phyloP scores from a whole-genome alignment of 108 stramenopile species.

The Conticribra guillardii region DNA sequence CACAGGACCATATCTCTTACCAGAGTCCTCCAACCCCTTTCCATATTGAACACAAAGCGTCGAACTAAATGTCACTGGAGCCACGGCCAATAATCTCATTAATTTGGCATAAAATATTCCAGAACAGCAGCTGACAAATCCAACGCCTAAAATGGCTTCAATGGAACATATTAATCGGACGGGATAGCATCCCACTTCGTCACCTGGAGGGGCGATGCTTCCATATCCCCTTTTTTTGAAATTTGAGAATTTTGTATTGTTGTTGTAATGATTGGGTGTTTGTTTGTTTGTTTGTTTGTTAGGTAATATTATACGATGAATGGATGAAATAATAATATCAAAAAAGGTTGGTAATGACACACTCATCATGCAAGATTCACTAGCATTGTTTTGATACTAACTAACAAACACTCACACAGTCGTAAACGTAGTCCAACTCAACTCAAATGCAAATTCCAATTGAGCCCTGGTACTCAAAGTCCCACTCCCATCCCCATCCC shows the following conservation, averaged over 20 bases:
- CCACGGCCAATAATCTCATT: slow-evolving; percentile 16
- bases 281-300: no score
- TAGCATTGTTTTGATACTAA: background rate
- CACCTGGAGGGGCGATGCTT: slow-evolving; percentile 26
- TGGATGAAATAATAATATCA: no score
- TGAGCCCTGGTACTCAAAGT: background rate
- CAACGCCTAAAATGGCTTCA: slow-evolving; percentile 36
- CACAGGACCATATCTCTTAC: background rate
- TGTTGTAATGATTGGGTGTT: no score
- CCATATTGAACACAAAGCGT: slow-evolving; percentile 44
- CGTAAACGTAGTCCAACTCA: slow-evolving; percentile 41
- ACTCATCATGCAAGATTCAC: slow-evolving; percentile 12
- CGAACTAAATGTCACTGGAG: slow-evolving; percentile 38
- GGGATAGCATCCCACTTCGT: slow-evolving; percentile 24
- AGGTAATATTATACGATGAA: no score
- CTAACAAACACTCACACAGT: slow-evolving; percentile 5
- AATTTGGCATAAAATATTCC: slow-evolving; percentile 32
- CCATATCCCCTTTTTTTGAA: slow-evolving; percentile 8
- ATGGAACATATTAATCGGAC: slow-evolving; percentile 28
- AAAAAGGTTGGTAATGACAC: background rate
- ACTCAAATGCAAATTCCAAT: slow-evolving; percentile 36
- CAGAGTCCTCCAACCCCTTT: slow-evolving; percentile 24
- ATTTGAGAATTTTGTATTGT: no score
- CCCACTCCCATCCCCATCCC: background rate
- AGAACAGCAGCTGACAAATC: slow-evolving; percentile 31